Evolutionary conservation across 257 asterid genomes (phyloP).

Genomic region (Ajuga chamaepitys): DNA sequence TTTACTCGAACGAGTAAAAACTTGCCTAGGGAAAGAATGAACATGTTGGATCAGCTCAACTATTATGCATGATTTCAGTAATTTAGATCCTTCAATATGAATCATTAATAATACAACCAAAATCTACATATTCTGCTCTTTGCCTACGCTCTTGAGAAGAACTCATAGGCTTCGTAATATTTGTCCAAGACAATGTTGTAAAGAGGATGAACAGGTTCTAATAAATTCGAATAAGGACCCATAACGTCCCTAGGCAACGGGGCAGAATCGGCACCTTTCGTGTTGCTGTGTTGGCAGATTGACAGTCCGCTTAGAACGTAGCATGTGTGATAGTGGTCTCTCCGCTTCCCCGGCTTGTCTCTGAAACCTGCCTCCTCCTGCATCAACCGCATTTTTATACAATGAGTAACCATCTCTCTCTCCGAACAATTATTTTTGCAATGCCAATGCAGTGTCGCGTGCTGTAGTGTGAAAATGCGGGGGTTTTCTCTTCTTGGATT

Average conservation of each 20-base stretch:
- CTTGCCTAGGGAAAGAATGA: background rate
- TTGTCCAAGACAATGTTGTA: conserved; percentile 59
- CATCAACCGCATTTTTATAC: conserved; percentile 13
- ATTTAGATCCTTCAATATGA: background rate
- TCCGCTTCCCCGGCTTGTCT: conserved; percentile 87
- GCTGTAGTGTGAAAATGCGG: too few relatives aligned
- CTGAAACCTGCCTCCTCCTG: conserved; percentile 90
- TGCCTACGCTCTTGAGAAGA: conserved; percentile 28
- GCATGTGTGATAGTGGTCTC: conserved; percentile 93
- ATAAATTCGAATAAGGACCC: conserved; percentile 72
- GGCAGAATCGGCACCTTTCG: conserved; percentile 36
- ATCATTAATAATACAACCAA: background rate
- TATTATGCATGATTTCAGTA: background rate
- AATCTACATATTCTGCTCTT: background rate
- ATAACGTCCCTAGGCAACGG: conserved; percentile 59
- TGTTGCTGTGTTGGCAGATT: conserved; percentile 49
- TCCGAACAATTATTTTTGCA: background rate
- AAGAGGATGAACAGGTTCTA: conserved; percentile 83
- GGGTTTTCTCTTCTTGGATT: too few relatives aligned
- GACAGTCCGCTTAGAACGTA: conserved; percentile 95
- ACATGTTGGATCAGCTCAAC: background rate
- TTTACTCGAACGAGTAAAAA: background rate
- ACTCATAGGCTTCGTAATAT: conserved; percentile 54
- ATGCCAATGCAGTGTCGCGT: background rate
- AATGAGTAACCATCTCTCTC: background rate